Evolutionary conservation across 805 yeast genomes (phyloP).

Genomic region (Candida sphagnicola): DNA sequence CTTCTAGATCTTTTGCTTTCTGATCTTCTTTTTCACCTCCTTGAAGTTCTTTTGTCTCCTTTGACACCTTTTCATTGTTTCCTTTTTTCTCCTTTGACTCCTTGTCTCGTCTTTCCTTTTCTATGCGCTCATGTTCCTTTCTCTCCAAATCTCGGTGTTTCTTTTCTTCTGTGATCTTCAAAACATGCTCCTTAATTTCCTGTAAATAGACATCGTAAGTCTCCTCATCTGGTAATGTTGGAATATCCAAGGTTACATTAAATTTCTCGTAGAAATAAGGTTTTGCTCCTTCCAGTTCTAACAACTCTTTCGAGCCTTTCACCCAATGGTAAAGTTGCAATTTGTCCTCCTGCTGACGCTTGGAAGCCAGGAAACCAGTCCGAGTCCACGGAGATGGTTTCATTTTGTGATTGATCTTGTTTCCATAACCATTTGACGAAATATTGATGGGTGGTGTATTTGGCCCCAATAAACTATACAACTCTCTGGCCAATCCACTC

Average conservation of each 20-base stretch:
- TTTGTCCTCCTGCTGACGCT: constrained; percentile 48
- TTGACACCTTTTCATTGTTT: constrained; percentile 9
- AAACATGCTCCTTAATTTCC: constrained; percentile 29
- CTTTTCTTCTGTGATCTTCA: constrained; percentile 13
- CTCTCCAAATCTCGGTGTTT: constrained; percentile 11
- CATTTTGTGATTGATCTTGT: constrained; percentile 58
- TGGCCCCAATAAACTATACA: constrained; percentile 84
- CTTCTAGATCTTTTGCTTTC: constrained; percentile 9
- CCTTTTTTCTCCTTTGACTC: constrained; percentile 9
- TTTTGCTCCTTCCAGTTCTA: constrained; percentile 26
- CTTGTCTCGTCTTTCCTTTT: constrained; percentile 11
- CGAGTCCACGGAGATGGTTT: constrained; percentile 83
- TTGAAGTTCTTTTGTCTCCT: constrained; percentile 3
- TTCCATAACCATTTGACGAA: constrained; percentile 43
- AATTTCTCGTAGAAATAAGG: constrained; percentile 73
- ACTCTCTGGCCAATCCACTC: constrained; percentile 83
- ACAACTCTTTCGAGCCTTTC: constrained; percentile 56
- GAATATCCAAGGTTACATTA: constrained; percentile 65
- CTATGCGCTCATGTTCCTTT: constrained; percentile 10
- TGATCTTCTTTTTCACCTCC: constrained; percentile 15
- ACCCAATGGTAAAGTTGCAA: constrained; percentile 75
- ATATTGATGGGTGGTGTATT: constrained; percentile 76
- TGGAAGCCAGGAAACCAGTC: constrained; percentile 54
- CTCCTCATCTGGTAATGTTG: constrained; percentile 56
- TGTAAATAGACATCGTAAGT: constrained; percentile 54